A percentile compares a stretch with the other conserved stretches of the same genome.
Conservation (phyloP, 495 filamentous ascomycete genomes). For the Bacidia gigantensis region DNA sequence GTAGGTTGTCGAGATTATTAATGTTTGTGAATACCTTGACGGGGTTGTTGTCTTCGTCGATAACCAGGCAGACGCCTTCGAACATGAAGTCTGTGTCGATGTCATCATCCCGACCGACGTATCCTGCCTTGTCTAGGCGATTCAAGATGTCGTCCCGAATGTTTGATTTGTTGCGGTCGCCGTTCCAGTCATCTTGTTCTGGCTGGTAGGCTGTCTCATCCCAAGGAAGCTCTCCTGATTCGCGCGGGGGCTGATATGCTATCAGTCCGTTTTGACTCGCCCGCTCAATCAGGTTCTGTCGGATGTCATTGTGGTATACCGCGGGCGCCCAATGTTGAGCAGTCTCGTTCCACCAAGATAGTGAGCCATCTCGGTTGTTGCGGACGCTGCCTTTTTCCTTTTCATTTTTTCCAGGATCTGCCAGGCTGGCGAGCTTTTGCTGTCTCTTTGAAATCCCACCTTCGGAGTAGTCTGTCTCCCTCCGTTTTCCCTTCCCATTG, state of each 20-base stretch:
- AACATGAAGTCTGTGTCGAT: neutral
- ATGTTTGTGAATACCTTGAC: neutral
- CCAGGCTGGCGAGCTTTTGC: neutral
- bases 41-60: neutral
- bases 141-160: conserved; percentile 1
- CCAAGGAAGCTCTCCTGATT: neutral
- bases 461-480: neutral
- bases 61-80: neutral
- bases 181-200: neutral
- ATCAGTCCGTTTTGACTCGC: neutral
- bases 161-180: neutral
- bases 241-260: neutral
- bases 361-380: neutral
- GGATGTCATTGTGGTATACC: neutral
- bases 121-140: neutral
- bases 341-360: neutral
- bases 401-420: neutral
- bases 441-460: neutral
- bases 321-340: neutral
- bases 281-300: neutral
- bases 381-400: neutral
- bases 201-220: neutral
- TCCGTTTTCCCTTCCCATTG: neutral
- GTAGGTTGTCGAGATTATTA: neutral
- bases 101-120: neutral